Evolutionary conservation across 2,329 filamentous ascomycete species (phyloP).

Genomic region (Sarocladium brachiariae): DNA sequence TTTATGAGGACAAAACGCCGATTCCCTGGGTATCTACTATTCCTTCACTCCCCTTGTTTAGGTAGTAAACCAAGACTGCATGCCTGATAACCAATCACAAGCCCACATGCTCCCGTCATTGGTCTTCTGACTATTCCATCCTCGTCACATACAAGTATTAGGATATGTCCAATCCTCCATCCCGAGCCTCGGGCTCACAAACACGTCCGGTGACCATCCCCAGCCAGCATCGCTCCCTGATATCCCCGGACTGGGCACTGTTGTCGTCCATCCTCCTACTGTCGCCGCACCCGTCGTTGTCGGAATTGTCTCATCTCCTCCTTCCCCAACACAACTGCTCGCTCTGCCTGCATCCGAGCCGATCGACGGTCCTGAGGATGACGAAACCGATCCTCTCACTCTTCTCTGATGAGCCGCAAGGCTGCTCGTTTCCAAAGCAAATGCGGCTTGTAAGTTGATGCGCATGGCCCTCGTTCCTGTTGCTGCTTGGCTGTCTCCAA

Average conservation of each 20-base stretch:
- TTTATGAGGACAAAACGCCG: too few species aligned
- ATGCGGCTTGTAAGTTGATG: conserved; percentile 14
- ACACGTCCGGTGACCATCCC: conserved; percentile 1
- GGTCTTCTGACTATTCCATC: not conserved
- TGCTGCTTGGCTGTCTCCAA: conserved; percentile 19
- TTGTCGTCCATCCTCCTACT: not conserved
- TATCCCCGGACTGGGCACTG: not conserved
- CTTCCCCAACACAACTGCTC: not conserved
- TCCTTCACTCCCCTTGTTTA: too few species aligned
- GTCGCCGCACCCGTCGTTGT: not conserved
- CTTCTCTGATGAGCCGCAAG: conserved; percentile 15
- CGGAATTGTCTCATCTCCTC: not conserved
- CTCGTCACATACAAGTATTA: not conserved
- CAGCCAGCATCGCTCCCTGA: conserved; percentile 1
- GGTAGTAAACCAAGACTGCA: too few species aligned
- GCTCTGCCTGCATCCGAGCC: not conserved
- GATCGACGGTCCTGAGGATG: not conserved
- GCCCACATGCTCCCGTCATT: conserved; percentile 6
- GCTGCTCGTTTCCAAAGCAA: conserved; percentile 21
- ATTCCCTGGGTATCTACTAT: too few species aligned
- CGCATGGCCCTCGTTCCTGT: not conserved
- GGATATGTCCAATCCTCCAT: conserved; percentile 1
- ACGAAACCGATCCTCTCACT: conserved; percentile 1
- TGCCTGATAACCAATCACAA: too few species aligned
- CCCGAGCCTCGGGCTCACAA: not conserved